Base-by-base conservation (phyloP, 2,329 filamentous ascomycete species). In the Scedosporium boydii region DNA sequence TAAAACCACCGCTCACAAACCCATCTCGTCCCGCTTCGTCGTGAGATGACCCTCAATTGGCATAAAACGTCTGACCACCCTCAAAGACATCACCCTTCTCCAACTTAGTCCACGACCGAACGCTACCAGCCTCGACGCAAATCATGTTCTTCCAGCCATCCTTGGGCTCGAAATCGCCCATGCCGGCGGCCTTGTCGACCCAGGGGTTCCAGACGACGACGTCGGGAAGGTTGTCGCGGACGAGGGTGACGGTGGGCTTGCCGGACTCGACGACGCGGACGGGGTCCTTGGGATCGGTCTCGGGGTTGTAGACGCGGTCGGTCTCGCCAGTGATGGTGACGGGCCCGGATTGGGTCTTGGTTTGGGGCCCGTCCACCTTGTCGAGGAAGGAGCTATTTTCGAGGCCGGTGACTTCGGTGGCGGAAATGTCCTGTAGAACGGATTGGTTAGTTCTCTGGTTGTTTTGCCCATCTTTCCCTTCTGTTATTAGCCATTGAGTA, bases 121-220 rank as follows among this genome's bases (percentile, higher is more conserved):
- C 93, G 9, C 87, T 83, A 12, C 95, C 95, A 2, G 93, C 90
- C 80, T 99, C 95, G 59, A 98, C 85, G 72, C 95, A 98, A 53
- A 99, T 79, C 91, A 98, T 97, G 64, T 91, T 85, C 80, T 91
- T 91, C 80, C 88, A 98, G 44, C 90, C 95, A 61, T 93, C 89
- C 71, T 96, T 89, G 59, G 95, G 95, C 63, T 83, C 84, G 73
- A 98, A 97, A 75, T 99, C 95, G 60, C 80, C 86, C 77, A 96
- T 96, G 4, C 82, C 82, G 68, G 86, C 84, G 1, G 90, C 86
- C 79, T 96, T 96, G 66, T 93, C 90, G 48, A 82, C 81, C 92
- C 93, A 97, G 1, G 95, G 95, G 76, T 99, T 99, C 95, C 95
- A 99, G 34, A 98, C 89, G 1, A 97, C 93, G 16, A 95, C 87